Percentiles rank a stretch among this genome's conserved stretches.
Evolutionary conservation across 2,329 filamentous ascomycete species (phyloP).

Genomic region (Pseudogymnoascus sp.): DNA sequence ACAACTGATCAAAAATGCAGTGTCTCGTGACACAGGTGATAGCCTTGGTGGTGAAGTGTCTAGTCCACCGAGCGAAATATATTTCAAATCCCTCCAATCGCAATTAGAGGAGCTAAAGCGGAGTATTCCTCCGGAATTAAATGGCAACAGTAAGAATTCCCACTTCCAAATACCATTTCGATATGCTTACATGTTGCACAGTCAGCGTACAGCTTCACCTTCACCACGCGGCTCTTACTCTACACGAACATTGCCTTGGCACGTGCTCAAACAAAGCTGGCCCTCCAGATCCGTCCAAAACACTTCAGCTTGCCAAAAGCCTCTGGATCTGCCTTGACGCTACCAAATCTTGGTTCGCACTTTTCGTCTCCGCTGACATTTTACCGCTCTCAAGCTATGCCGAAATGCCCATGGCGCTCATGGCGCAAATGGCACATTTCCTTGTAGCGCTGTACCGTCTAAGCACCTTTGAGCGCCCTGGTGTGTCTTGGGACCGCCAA

Average conservation of each 20-base stretch:
- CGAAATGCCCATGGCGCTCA: conserved; percentile 2
- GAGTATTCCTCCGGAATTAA: not conserved
- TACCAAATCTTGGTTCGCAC: not conserved
- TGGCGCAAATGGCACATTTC: conserved; percentile 2
- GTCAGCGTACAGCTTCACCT: conserved; percentile 5
- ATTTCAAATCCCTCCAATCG: not conserved
- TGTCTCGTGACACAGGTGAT: not conserved
- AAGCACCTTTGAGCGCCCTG: not conserved
- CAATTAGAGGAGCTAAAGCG: not conserved
- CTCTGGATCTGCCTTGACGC: not conserved
- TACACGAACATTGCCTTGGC: not conserved
- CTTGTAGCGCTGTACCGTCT: not conserved
- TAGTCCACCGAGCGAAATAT: not conserved
- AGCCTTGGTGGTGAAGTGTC: not conserved
- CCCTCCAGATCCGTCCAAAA: not conserved
- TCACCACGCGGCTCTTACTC: not conserved
- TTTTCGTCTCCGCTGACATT: not conserved
- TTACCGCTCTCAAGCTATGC: not conserved
- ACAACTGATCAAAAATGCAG: not conserved
- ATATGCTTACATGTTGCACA: not conserved
- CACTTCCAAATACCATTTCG: not conserved
- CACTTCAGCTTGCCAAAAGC: not conserved
- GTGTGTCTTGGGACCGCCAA: conserved; percentile 1
- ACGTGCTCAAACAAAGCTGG: not conserved
- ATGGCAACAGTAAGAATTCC: not conserved